Base-by-base conservation (phyloP, 202 grass and related monocot species). In the Zizania palustris region DNA sequence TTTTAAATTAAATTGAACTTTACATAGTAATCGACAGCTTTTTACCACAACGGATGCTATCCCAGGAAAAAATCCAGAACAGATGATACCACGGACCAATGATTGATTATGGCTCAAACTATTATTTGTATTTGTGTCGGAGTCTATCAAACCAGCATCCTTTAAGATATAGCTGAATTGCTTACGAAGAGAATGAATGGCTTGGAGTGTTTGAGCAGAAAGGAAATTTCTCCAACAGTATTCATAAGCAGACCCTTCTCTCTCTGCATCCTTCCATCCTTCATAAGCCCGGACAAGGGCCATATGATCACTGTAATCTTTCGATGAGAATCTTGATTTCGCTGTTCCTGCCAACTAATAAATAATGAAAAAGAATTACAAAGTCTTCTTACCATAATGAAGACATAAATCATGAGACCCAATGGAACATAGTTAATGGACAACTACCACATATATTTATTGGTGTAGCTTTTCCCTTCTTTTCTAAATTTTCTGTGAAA, bases 251-350 rank as follows among this genome's bases (percentile, higher is more conserved):
- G 91, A 92, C 19, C 95, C 89, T 87, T 95, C 95, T 80, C 89
- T 92, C 71, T 98, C 91, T 65, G 91, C 87, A 88, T 94, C 91
- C 81, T 98, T 98, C 87, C 91, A 98, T 88, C 95, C 91, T 88
- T 98, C 91, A 45, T 88, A 98, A 85, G 95, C 95, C 64, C 95
- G 77, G 13, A 98, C 89, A 51, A 98, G 87, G 53, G 95, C 91
- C 95, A 98, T 97, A 80, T 98, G 95, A 72, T 98, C 95, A 86
- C 95, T 95, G 83, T 90, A 98, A 83, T 98, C 95, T 83, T 98
- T 98, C 0, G 89, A 76, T 64, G 95, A 94, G 78, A 98, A 98
- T 86, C 91, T 92, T 81, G 95, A 92, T 90, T 97, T 97, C 38
- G 95, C 95, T 11, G 85, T 90, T 84, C 95, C 95, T 80, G 95